A percentile compares a stretch with the other conserved stretches of the same genome.
Conservation (phyloP, 2,329 filamentous ascomycete species). For the Pyrenochaeta sp. region DNA sequence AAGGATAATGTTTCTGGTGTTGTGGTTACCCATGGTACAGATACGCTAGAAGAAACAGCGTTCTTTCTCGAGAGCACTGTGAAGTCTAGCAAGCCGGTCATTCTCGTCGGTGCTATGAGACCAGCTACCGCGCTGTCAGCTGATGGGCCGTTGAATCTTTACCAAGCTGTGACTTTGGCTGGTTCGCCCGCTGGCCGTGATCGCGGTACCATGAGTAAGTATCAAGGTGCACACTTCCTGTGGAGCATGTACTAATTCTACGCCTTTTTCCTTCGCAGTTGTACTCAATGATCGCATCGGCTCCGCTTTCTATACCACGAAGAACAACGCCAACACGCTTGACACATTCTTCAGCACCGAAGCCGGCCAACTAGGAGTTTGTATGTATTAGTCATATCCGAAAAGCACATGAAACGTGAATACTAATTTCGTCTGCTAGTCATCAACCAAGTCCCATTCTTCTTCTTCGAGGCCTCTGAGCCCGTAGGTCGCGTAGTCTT, state of each 20-base stretch:
- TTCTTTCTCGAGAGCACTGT: conserved; percentile 70
- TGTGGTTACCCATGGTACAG: conserved; percentile 71
- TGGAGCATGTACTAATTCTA: background rate
- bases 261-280: conserved; percentile 37
- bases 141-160: conserved; percentile 70
- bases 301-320: conserved; percentile 66
- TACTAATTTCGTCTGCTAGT: conserved; percentile 34
- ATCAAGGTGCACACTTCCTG: background rate
- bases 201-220: conserved; percentile 61
- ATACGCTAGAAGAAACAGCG: conserved; percentile 70
- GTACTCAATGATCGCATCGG: conserved; percentile 70
- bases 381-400: background rate
- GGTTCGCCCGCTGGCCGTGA: conserved; percentile 55
- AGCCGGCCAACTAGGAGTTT: conserved; percentile 62
- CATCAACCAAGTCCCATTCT: conserved; percentile 66
- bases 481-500: conserved; percentile 55
- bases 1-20: conserved; percentile 55
- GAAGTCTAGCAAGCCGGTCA: conserved; percentile 65
- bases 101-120: conserved; percentile 70
- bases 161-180: conserved; percentile 67
- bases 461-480: conserved; percentile 64
- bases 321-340: conserved; percentile 69
- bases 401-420: background rate
- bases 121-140: conserved; percentile 69
- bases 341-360: conserved; percentile 70